A percentile compares a stretch with the other conserved stretches of the same genome.
Evolutionary conservation across 805 yeast genomes (phyloP).

Genomic region (Blastobotrys americana): DNA sequence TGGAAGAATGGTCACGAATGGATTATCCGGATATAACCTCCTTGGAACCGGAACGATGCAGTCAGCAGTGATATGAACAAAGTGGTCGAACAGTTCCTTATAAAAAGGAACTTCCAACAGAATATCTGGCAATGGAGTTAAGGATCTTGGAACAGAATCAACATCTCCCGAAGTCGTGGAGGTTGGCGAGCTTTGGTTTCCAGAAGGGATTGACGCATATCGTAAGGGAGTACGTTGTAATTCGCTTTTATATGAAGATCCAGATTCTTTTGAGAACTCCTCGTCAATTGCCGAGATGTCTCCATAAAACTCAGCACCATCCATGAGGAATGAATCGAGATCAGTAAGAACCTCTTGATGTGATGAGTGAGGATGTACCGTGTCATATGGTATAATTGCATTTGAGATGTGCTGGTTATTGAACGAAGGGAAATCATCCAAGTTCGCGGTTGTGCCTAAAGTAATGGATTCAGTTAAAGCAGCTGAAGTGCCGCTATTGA

Average conservation of each 20-base stretch:
- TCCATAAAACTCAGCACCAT: neutral
- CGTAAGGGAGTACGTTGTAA: neutral
- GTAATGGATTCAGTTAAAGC: too few relatives aligned
- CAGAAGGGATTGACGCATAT: neutral
- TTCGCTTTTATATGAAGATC: neutral
- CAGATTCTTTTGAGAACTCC: neutral
- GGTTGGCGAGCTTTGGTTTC: neutral
- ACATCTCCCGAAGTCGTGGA: neutral
- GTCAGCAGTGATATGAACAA: constrained; percentile 52
- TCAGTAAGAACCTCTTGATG: neutral
- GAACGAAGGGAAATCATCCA: neutral
- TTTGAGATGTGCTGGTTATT: too few relatives aligned
- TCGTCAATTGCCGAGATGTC: neutral
- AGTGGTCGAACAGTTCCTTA: constrained; percentile 56
- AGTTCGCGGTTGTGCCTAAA: neutral
- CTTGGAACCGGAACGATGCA: constrained; percentile 60
- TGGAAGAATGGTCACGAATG: constrained; percentile 59
- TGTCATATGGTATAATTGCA: too few relatives aligned
- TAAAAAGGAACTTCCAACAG: constrained; percentile 53
- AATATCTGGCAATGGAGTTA: constrained; percentile 53
- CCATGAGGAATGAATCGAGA: neutral
- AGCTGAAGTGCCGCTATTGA: too few relatives aligned
- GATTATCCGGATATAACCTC: constrained; percentile 47
- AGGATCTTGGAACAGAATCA: constrained; percentile 26
- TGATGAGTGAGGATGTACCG: too few relatives aligned